These are phyloP conservation scores for Erodium maritimum DNA, from an alignment of 345 rosid genomes.

Conservation along the genomic window DNA sequence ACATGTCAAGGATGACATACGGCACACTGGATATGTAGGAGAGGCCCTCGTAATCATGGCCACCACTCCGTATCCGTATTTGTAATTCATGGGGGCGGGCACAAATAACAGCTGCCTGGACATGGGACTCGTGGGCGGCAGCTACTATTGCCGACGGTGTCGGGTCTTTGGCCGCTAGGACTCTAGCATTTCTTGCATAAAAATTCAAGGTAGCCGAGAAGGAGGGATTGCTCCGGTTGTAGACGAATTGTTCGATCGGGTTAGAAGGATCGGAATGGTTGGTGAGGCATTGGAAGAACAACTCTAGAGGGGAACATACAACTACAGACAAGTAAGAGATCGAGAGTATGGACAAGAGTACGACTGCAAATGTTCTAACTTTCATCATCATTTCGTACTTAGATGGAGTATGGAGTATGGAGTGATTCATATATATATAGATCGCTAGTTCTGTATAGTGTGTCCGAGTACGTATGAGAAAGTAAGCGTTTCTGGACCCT, in stretches of 20 bases:
- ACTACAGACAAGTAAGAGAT: not conserved
- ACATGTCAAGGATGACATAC: slow-evolving; percentile 23
- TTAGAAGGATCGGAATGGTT: slow-evolving; percentile 8
- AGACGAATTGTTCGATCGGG: slow-evolving; percentile 4
- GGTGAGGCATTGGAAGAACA: slow-evolving; percentile 9
- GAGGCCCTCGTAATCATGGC: slow-evolving; percentile 31
- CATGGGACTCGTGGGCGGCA: slow-evolving; percentile 16
- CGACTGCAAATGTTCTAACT: no score
- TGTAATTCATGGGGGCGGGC: slow-evolving; percentile 6
- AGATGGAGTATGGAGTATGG: no score
- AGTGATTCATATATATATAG: no score
- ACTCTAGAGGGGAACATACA: not conserved
- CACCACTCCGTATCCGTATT: slow-evolving; percentile 21
- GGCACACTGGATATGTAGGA: slow-evolving; percentile 17
- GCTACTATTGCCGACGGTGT: slow-evolving; percentile 19
- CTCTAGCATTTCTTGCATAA: slow-evolving; percentile 13
- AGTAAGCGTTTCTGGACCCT: no score
- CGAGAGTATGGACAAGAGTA: not conserved
- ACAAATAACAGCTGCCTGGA: slow-evolving; percentile 20
- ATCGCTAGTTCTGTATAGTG: no score
- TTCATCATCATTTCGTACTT: no score
- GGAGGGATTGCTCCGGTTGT: slow-evolving; percentile 10
- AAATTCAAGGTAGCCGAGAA: slow-evolving; percentile 9
- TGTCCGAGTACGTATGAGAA: no score
- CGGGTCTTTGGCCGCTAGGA: slow-evolving; percentile 12